Percentiles rank a stretch among this genome's conserved stretches.
These are phyloP conservation scores for Myrica gale DNA, from an alignment of 306 rosid genomes.

Conservation along the genomic window DNA sequence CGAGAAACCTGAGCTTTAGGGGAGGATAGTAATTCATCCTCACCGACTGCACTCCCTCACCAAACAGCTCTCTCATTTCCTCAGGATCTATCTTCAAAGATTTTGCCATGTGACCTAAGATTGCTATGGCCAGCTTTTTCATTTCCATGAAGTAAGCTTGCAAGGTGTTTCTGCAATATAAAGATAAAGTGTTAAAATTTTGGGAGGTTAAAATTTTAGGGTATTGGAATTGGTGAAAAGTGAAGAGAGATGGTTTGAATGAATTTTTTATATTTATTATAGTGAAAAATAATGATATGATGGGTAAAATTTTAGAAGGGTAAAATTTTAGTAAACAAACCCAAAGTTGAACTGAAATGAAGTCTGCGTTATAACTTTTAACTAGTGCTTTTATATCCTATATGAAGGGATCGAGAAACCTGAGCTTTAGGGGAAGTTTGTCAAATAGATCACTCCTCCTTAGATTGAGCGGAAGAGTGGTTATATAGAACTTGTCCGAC, in stretches of 20 bases:
- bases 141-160: constrained; percentile 21
- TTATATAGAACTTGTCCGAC: constrained; percentile 39
- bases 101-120: constrained; percentile 21
- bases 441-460: constrained; percentile 26
- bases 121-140: constrained; percentile 18
- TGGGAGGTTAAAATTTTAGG: no score
- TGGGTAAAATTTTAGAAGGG: no score
- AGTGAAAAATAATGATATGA: no score
- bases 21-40: constrained; percentile 46
- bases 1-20: no score
- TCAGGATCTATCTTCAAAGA: constrained; percentile 23
- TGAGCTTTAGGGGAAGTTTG: constrained; percentile 35
- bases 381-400: background rate
- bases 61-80: constrained; percentile 22
- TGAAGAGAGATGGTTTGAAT: no score
- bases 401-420: constrained; percentile 12
- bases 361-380: background rate
- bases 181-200: background rate
- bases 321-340: no score
- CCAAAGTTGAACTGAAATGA: background rate
- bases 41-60: constrained; percentile 26
- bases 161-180: constrained; percentile 19
- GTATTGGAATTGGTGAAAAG: no score
- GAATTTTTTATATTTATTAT: no score
- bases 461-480: constrained; percentile 25